phyloP scores from a whole-genome alignment of 2,329 filamentous ascomycete genomes.

The Penicillium sclerotigenum region DNA sequence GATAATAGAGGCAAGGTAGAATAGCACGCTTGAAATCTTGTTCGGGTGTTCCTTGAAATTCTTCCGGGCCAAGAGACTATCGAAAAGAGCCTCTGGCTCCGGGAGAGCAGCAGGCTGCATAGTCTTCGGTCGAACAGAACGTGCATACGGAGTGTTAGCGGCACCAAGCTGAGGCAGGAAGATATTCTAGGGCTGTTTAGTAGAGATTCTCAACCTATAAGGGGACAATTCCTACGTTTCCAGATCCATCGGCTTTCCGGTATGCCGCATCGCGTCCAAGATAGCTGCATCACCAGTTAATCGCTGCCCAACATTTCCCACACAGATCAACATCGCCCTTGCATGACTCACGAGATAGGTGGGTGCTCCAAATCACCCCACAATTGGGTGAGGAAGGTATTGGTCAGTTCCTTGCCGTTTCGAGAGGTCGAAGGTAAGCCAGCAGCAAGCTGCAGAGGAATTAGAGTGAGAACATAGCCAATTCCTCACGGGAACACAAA shows the following conservation, averaged over 20 bases:
- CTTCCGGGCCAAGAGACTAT: constrained; percentile 62
- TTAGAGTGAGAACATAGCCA: not conserved
- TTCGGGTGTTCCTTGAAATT: constrained; percentile 65
- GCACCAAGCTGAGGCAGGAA: constrained; percentile 61
- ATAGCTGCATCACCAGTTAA: constrained; percentile 27
- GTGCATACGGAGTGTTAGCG: constrained; percentile 66
- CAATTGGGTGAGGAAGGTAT: constrained; percentile 51
- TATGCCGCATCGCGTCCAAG: constrained; percentile 37
- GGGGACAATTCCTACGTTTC: constrained; percentile 33
- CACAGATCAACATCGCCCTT: not conserved
- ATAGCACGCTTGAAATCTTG: constrained; percentile 70
- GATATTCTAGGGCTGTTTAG: constrained; percentile 54
- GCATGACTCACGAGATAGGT: constrained; percentile 45
- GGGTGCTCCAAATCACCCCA: constrained; percentile 57
- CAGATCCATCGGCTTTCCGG: constrained; percentile 40
- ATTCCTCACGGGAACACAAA: constrained; percentile 11
- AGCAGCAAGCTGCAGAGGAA: constrained; percentile 32
- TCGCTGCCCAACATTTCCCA: constrained; percentile 9
- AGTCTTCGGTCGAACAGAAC: constrained; percentile 58
- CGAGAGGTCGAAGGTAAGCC: constrained; percentile 38
- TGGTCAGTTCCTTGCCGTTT: constrained; percentile 43
- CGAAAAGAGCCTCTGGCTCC: constrained; percentile 65
- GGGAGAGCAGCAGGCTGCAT: constrained; percentile 60
- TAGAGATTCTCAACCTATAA: constrained; percentile 28
- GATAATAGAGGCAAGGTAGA: constrained; percentile 70